Percentiles rank a stretch among this genome's conserved stretches.
Evolutionary conservation across 352 stramenopile genomes (phyloP).

Genomic region (Aphanomyces astaci): DNA sequence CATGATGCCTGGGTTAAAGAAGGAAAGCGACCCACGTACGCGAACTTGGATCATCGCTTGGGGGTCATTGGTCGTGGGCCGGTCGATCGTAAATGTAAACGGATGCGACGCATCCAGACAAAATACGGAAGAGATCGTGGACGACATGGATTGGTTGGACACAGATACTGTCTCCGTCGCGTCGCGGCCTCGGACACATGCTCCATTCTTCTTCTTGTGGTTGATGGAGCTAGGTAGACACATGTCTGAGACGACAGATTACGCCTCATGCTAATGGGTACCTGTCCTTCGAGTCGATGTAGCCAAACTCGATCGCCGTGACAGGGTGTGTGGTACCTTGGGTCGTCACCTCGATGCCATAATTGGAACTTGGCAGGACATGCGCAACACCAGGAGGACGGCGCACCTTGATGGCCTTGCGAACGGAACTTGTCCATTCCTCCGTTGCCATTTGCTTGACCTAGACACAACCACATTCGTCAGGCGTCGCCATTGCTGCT

Average conservation of each 20-base stretch:
- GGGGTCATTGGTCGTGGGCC: too few species aligned
- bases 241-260: too few species aligned
- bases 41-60: too few species aligned
- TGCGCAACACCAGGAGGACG: neutral
- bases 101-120: too few species aligned
- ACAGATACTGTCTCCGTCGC: neutral
- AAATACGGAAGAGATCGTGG: too few species aligned
- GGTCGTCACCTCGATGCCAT: neutral
- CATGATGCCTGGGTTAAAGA: too few species aligned
- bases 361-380: neutral
- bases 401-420: neutral
- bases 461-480: neutral
- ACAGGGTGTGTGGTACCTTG: neutral
- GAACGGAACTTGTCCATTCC: neutral
- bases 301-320: neutral
- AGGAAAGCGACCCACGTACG: too few species aligned
- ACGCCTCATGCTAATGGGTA: too few species aligned
- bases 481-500: neutral
- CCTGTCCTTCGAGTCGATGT: neutral
- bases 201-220: too few species aligned
- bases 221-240: too few species aligned
- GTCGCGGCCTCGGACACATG: neutral
- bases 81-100: too few species aligned
- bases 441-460: neutral
- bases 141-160: too few species aligned